These are phyloP conservation scores for Phyllosticta ampelicida DNA, from an alignment of 2,329 filamentous ascomycete genomes.

Conservation along the genomic window DNA sequence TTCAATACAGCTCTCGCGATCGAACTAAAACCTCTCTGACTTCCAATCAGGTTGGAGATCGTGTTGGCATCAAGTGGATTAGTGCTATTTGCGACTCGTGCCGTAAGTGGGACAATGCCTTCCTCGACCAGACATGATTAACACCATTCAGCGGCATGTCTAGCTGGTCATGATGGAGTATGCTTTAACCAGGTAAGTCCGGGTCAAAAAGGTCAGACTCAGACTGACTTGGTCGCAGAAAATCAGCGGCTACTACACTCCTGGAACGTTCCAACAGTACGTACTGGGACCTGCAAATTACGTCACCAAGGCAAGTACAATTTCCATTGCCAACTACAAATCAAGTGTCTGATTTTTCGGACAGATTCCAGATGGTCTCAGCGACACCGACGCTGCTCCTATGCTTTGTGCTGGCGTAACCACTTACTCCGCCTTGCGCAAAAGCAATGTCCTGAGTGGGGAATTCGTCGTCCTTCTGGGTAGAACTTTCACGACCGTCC, in stretches of 20 bases:
- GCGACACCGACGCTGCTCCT: conserved; percentile 52
- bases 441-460: conserved; percentile 47
- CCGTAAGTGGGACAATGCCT: conserved; percentile 17
- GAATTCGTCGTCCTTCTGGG: conserved; percentile 48
- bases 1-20: not conserved
- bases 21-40: not conserved
- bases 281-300: conserved; percentile 53
- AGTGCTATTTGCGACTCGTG: conserved; percentile 41
- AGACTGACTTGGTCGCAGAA: conserved; percentile 16
- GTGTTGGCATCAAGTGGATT: conserved; percentile 62
- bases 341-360: not conserved
- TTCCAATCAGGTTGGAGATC: conserved; percentile 43
- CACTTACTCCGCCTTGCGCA: conserved; percentile 54
- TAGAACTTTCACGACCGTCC: conserved; percentile 18
- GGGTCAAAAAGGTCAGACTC: not conserved
- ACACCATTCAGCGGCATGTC: conserved; percentile 32
- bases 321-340: not conserved
- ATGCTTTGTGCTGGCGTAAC: conserved; percentile 60
- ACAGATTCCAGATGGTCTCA: conserved; percentile 46
- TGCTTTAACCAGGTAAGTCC: conserved; percentile 37
- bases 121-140: not conserved
- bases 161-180: conserved; percentile 43
- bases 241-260: conserved; percentile 56
- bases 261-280: conserved; percentile 62
- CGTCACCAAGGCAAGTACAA: conserved; percentile 50